These are phyloP conservation scores for Fusarium euwallaceae DNA, from an alignment of 2,329 filamentous ascomycete genomes.

Conservation along the genomic window DNA sequence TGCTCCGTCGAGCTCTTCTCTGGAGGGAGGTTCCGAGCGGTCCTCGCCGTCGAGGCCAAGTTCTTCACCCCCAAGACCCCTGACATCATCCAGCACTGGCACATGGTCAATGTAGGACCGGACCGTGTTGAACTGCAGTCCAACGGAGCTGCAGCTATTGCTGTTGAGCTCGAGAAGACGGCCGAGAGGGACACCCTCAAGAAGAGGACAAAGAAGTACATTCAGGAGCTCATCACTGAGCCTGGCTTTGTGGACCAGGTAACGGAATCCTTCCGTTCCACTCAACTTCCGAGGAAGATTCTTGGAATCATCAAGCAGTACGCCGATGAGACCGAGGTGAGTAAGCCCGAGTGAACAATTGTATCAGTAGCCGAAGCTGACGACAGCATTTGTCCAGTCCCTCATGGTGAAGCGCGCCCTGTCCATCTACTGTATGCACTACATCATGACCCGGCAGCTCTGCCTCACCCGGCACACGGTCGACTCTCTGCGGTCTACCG, in stretches of 20 bases:
- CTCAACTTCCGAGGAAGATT: slow-evolving; percentile 60
- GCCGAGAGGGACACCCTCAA: slow-evolving; percentile 61
- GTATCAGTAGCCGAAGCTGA: slow-evolving; percentile 27
- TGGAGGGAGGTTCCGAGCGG: slow-evolving; percentile 58
- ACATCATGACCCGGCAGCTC: slow-evolving; percentile 68
- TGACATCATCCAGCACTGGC: slow-evolving; percentile 66
- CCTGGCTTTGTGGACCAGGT: slow-evolving; percentile 63
- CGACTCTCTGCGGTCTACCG: slow-evolving; percentile 55
- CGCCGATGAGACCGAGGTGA: slow-evolving; percentile 59
- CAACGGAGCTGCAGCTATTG: slow-evolving; percentile 63
- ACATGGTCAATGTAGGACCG: slow-evolving; percentile 54
- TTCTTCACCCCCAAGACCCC: slow-evolving; percentile 64
- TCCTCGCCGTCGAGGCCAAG: slow-evolving; percentile 62
- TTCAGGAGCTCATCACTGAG: slow-evolving; percentile 63
- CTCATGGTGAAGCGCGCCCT: slow-evolving; percentile 66
- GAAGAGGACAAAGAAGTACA: slow-evolving; percentile 62
- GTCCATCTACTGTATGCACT: slow-evolving; percentile 69
- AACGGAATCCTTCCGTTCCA: slow-evolving; percentile 61
- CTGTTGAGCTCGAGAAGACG: slow-evolving; percentile 59
- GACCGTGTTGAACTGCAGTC: slow-evolving; percentile 57
- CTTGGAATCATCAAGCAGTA: slow-evolving; percentile 63
- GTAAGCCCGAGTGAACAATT: slow-evolving; percentile 33
- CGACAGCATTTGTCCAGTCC: slow-evolving; percentile 49
- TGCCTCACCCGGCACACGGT: slow-evolving; percentile 63
- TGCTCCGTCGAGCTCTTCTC: slow-evolving; percentile 64